Evolutionary conservation across 495 filamentous ascomycete species (phyloP).

Genomic region (Thermothielavioides terrestris): DNA sequence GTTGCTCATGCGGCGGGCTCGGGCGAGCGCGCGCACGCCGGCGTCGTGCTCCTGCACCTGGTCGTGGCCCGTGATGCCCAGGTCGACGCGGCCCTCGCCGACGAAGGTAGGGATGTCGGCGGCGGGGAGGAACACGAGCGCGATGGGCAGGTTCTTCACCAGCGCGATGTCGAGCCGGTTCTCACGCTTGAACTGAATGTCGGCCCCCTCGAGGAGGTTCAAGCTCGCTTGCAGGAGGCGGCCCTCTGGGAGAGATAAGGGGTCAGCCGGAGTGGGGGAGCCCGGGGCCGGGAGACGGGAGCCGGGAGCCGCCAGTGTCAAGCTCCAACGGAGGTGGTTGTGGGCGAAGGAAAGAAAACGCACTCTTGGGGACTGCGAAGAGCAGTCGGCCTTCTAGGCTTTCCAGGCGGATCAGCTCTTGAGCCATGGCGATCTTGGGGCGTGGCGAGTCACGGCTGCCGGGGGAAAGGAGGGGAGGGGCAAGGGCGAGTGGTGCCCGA

Average conservation of each 20-base stretch:
- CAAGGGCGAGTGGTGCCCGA: not conserved
- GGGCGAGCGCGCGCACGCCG: slow-evolving; percentile 48
- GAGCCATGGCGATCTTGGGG: slow-evolving; percentile 24
- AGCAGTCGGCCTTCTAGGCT: slow-evolving; percentile 88
- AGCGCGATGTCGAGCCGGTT: slow-evolving; percentile 92
- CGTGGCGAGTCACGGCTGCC: not conserved
- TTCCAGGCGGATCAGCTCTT: slow-evolving; percentile 27
- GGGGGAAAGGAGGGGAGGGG: not conserved
- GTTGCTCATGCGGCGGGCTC: slow-evolving; percentile 46
- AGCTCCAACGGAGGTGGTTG: slow-evolving; percentile 5
- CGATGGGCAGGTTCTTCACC: slow-evolving; percentile 89
- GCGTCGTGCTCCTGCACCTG: slow-evolving; percentile 89
- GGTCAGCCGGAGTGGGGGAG: not conserved
- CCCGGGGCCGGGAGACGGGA: not conserved
- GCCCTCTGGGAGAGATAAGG: slow-evolving; percentile 55
- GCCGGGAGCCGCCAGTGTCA: not conserved
- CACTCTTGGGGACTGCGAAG: slow-evolving; percentile 96
- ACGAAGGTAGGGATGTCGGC: slow-evolving; percentile 97
- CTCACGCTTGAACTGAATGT: slow-evolving; percentile 93
- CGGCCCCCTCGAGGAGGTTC: slow-evolving; percentile 81
- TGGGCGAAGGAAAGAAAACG: slow-evolving; percentile 39
- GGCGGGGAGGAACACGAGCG: slow-evolving; percentile 93
- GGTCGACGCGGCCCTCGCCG: slow-evolving; percentile 83
- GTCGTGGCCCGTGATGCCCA: slow-evolving; percentile 91
- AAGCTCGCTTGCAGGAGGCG: slow-evolving; percentile 76